Evolutionary conservation across 1,284 basidiomycete genomes (phyloP).

Genomic region (Austropuccinia psidii): DNA sequence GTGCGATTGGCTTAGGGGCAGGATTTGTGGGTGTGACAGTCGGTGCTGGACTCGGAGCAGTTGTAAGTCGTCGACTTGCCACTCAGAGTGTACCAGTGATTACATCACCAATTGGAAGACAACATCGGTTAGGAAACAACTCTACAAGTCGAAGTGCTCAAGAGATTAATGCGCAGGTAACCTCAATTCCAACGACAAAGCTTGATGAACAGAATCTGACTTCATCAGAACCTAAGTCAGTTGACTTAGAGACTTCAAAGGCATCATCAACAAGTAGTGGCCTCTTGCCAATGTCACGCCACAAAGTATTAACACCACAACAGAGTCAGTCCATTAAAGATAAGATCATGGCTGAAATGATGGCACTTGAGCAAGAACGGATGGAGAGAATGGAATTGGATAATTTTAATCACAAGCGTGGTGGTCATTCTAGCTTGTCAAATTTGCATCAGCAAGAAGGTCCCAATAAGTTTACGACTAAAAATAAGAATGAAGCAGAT

Average conservation of each 20-base stretch:
- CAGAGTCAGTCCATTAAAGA: slow-evolving; percentile 85
- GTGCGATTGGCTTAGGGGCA: slow-evolving; percentile 43
- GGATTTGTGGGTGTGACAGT: slow-evolving; percentile 44
- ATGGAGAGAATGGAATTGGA: slow-evolving; percentile 84
- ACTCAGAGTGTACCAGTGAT: slow-evolving; percentile 18
- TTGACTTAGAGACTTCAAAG: slow-evolving; percentile 41
- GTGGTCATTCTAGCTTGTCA: background rate
- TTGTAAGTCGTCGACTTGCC: slow-evolving; percentile 37
- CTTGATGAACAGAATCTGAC: slow-evolving; percentile 41
- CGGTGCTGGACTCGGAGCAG: slow-evolving; percentile 44
- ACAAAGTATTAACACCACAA: slow-evolving; percentile 56
- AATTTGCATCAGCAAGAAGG: slow-evolving; percentile 53
- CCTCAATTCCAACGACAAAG: slow-evolving; percentile 38
- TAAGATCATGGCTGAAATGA: slow-evolving; percentile 98
- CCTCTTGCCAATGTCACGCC: slow-evolving; percentile 40
- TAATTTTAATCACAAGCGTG: background rate
- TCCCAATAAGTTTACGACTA: slow-evolving; percentile 52
- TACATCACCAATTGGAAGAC: slow-evolving; percentile 35
- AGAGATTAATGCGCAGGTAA: slow-evolving; percentile 38
- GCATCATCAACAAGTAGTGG: slow-evolving; percentile 33
- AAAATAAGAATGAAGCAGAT: slow-evolving; percentile 48
- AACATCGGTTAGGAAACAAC: slow-evolving; percentile 1
- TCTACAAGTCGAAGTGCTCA: background rate
- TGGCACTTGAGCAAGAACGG: slow-evolving; percentile 88
- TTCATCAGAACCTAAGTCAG: slow-evolving; percentile 38